Conservation (phyloP, 805 yeast genomes). For the Yarrowia sp. region DNA sequence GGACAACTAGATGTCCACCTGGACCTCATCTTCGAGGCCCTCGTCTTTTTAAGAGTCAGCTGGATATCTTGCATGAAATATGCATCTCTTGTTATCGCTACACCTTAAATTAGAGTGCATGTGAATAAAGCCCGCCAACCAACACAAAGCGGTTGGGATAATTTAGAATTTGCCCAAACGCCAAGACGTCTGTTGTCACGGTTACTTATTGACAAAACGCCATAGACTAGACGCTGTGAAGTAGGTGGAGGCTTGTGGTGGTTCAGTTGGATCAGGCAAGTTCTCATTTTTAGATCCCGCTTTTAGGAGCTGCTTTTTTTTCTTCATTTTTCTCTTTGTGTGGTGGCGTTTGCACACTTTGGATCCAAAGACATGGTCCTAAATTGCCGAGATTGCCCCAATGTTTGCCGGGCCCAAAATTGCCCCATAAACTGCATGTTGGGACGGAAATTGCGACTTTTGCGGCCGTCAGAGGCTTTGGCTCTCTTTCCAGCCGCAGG, state of each 20-base stretch:
- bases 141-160: conserved; percentile 11
- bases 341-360: too few relatives aligned
- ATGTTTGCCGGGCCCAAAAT: neutral
- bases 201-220: neutral
- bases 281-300: too few relatives aligned
- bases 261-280: too few relatives aligned
- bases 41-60: conserved; percentile 18
- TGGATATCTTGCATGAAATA: conserved; percentile 12
- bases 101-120: conserved; percentile 13
- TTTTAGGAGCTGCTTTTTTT: neutral
- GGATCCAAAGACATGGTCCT: neutral
- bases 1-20: too few relatives aligned
- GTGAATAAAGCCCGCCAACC: conserved; percentile 9
- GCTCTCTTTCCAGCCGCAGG: conserved; percentile 26
- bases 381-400: conserved; percentile 8
- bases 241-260: too few relatives aligned
- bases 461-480: neutral
- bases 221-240: too few relatives aligned
- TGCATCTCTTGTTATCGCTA: conserved; percentile 19
- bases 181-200: conserved; percentile 6
- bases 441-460: neutral
- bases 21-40: too few relatives aligned
- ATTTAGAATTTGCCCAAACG: neutral
- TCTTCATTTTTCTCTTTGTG: neutral
- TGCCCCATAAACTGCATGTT: conserved; percentile 12